Conservation (phyloP, 2,329 filamentous ascomycete genomes). For the Botryotinia calthae region DNA sequence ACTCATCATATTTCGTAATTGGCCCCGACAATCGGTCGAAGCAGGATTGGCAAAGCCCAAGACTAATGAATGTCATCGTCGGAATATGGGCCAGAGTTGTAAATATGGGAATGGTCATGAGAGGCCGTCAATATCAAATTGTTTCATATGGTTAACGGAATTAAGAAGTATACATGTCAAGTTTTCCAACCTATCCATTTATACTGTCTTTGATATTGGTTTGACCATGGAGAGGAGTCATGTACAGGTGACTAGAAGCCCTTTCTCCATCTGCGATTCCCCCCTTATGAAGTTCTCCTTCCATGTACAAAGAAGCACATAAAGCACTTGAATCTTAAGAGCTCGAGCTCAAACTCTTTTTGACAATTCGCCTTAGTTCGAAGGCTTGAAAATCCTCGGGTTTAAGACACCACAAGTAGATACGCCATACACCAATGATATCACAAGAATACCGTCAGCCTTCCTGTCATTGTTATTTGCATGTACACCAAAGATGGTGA, state of each 20-base stretch:
- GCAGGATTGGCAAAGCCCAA: not conserved
- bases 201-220: not conserved
- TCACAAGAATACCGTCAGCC: not conserved
- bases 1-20: constrained; percentile 10
- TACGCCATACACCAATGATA: not conserved
- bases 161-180: not conserved
- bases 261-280: not conserved
- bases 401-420: no score
- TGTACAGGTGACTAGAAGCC: not conserved
- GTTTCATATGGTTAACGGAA: not conserved
- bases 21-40: not conserved
- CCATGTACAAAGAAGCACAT: not conserved
- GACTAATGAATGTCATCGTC: not conserved
- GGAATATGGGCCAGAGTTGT: not conserved
- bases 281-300: no score
- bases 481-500: not conserved
- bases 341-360: not conserved
- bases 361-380: not conserved
- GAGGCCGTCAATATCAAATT: not conserved
- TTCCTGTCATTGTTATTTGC: not conserved
- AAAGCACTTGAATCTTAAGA: not conserved
- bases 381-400: not conserved
- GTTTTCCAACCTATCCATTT: not conserved
- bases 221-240: not conserved
- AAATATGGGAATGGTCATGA: not conserved